Evolutionary conservation across 2,329 filamentous ascomycete species (phyloP), one percentile per base, ranked within the genome.

Genomic region (Colletotrichum simmondsii): DNA sequence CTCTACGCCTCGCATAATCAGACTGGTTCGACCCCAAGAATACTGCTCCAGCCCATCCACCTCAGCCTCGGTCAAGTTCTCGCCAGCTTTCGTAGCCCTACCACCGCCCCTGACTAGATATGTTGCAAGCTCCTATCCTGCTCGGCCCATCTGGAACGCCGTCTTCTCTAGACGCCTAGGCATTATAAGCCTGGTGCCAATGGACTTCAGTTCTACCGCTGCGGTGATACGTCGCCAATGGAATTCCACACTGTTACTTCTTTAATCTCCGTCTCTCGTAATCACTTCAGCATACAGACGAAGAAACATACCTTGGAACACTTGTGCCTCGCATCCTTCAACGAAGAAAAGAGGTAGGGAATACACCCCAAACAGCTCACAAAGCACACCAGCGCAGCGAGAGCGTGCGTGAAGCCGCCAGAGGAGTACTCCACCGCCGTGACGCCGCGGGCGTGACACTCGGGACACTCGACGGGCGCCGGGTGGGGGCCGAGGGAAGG

Each of bases 151-250:
- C 4, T 28, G 26, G 26, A 28, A 11, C 4, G 12, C 14, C 28
- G 22, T 8, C 28, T 28, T 42, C 12, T 11, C 8, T 24, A 5
- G 3, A 8, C 5, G 16, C 16, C 61, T 24, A 67, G 1, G 61
- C 52, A 16, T 67, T 49, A 19, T 64, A 65, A 3, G 69, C 64
- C 22, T 58, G 56, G 32, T 74, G 76, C 53, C 75, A 74, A 24
- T 77, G 74, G 7, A 77, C 73, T 57, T 77, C 76, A 14, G 76
- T 77, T 30, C 76, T 72, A 28, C 76, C 76, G 30, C 76, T 77
- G 8, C 77, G 76, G 46, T 78, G 77, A 56, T 77, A 78, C n/a
- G 75, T 75, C 5, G 77, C 77, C 14, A 78, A 74, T 28, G 75
- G 71, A n/a, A 76, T 73, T 2, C 74, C 73, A 42, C 77, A 77